Conservation (phyloP, 371 early-diverging fungal genomes). For the Scutellospora calospora region DNA sequence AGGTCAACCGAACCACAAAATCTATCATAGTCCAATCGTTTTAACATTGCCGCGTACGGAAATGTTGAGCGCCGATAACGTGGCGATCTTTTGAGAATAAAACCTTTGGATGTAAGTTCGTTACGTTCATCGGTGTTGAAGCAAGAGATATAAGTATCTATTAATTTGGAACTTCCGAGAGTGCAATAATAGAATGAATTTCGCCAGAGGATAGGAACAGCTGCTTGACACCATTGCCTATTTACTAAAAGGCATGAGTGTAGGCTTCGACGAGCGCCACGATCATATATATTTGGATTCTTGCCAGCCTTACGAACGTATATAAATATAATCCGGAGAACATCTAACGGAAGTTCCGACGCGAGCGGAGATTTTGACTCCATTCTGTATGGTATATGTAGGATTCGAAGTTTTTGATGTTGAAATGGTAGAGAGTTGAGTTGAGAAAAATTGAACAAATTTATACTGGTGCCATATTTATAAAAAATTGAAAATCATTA, state of each 20-base stretch:
- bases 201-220: constrained; percentile 23
- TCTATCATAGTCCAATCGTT: constrained; percentile 33
- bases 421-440: not conserved
- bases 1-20: constrained; percentile 26
- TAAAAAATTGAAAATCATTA: too few relatives aligned
- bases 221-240: constrained; percentile 23
- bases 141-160: constrained; percentile 27
- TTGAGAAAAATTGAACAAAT: too few relatives aligned
- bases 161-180: not conserved
- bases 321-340: constrained; percentile 24
- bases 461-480: too few relatives aligned
- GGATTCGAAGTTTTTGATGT: not conserved
- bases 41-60: constrained; percentile 16
- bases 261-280: not conserved
- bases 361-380: not conserved
- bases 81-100: not conserved
- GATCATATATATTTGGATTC: not conserved
- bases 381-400: not conserved
- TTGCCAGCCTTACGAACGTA: constrained; percentile 6
- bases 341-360: constrained; percentile 18
- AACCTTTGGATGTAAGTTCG: not conserved
- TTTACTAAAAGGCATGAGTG: constrained; percentile 39
- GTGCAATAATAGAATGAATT: constrained; percentile 26
- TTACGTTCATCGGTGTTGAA: not conserved
- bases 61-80: not conserved